phyloP scores from a whole-genome alignment of 2,329 filamentous ascomycete species.

The Talaromyces funiculosus region DNA sequence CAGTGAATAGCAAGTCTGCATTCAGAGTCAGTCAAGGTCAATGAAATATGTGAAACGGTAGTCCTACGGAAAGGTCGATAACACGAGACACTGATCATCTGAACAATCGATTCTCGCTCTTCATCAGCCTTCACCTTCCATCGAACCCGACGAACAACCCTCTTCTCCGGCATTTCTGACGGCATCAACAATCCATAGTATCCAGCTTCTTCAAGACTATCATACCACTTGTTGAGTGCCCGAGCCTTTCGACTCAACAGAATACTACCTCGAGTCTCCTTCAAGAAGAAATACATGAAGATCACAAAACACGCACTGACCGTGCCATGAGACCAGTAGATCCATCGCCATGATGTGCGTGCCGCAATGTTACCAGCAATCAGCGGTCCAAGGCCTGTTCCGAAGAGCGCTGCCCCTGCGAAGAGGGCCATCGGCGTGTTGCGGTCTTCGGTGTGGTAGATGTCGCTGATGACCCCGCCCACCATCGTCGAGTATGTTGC shows the following conservation, averaged over 20 bases:
- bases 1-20: constrained; percentile 52
- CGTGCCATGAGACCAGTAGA: constrained; percentile 61
- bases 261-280: constrained; percentile 76
- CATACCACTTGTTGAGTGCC: constrained; percentile 73
- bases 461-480: constrained; percentile 83
- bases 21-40: not conserved
- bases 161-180: constrained; percentile 24
- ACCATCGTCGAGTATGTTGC: constrained; percentile 77
- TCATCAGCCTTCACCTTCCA: constrained; percentile 79
- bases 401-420: constrained; percentile 69
- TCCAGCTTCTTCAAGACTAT: constrained; percentile 61
- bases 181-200: constrained; percentile 51
- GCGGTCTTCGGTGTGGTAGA: constrained; percentile 70
- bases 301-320: constrained; percentile 58
- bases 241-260: constrained; percentile 70
- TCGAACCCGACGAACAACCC: constrained; percentile 53
- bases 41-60: not conserved
- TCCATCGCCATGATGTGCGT: constrained; percentile 24
- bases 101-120: constrained; percentile 60
- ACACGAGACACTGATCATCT: constrained; percentile 68
- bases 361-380: constrained; percentile 23
- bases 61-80: constrained; percentile 65
- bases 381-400: constrained; percentile 34
- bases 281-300: constrained; percentile 64
- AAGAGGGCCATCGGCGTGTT: constrained; percentile 91